Conservation (phyloP, 73 alveolate genomes). For the Paramecium tetraurelia region DNA sequence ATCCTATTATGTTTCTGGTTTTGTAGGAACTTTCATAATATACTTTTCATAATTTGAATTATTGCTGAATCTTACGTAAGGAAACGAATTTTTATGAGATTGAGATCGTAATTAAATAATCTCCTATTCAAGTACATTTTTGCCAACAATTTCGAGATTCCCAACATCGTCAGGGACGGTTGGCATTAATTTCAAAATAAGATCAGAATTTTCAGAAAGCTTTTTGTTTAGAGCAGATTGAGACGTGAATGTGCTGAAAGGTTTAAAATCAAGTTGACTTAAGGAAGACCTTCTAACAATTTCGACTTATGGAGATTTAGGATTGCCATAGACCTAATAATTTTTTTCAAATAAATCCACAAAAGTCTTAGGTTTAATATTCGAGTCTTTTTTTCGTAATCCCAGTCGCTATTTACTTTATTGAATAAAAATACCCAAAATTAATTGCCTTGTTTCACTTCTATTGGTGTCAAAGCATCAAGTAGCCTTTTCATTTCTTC, state of each 20-base stretch:
- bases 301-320: constrained; percentile 31
- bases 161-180: neutral
- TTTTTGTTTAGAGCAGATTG: neutral
- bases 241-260: constrained; percentile 2
- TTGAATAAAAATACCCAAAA: constrained; percentile 9
- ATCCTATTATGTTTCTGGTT: neutral
- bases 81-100: neutral
- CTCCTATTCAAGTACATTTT: neutral
- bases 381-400: neutral
- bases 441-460: constrained; percentile 5
- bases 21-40: neutral
- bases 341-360: neutral
- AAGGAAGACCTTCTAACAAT: neutral
- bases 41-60: neutral
- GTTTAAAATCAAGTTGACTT: neutral
- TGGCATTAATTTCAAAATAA: constrained; percentile 2
- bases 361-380: neutral
- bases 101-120: neutral
- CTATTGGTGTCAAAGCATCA: neutral
- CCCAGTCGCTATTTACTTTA: neutral
- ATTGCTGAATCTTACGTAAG: neutral
- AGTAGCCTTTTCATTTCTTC: neutral
- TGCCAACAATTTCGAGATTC: constrained; percentile 7
- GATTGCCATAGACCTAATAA: neutral
- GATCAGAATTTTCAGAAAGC: constrained; percentile 29